Evolutionary conservation across 108 stramenopile species (phyloP).

Genomic region (Poteriospumella lacustris): DNA sequence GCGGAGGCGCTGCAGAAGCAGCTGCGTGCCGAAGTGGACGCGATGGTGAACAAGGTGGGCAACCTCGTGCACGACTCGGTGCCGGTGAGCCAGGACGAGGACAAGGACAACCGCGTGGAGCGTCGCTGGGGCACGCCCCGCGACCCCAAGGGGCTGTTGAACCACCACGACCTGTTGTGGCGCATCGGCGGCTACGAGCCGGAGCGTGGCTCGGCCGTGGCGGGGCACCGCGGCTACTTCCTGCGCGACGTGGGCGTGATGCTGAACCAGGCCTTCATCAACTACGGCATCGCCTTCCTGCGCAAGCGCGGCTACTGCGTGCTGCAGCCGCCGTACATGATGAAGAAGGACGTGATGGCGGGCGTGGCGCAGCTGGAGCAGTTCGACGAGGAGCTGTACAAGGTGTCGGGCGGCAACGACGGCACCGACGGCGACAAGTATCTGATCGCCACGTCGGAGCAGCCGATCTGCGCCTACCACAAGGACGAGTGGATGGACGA

Average conservation of each 20-base stretch:
- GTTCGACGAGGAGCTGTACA: slow-evolving; percentile 99
- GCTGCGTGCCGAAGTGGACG: slow-evolving; percentile 30
- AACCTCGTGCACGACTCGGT: slow-evolving; percentile 91
- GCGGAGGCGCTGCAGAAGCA: slow-evolving; percentile 31
- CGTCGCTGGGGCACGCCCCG: slow-evolving; percentile 14
- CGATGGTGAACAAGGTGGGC: slow-evolving; percentile 75
- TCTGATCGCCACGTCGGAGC: slow-evolving; percentile 97
- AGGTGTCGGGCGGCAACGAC: slow-evolving; percentile 87
- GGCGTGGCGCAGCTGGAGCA: slow-evolving; percentile 97
- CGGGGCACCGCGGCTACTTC: slow-evolving; percentile 97
- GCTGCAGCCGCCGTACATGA: slow-evolving; percentile 96
- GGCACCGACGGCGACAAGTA: slow-evolving; percentile 87
- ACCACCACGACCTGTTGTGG: slow-evolving; percentile 73
- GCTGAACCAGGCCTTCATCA: slow-evolving; percentile 96
- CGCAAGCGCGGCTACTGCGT: slow-evolving; percentile 78
- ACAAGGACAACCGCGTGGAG: slow-evolving; percentile 65
- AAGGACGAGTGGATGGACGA: slow-evolving; percentile 78
- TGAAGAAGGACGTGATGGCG: slow-evolving; percentile 99
- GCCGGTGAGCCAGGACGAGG: slow-evolving; percentile 84
- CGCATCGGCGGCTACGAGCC: slow-evolving; percentile 98
- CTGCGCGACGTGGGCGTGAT: slow-evolving; percentile 89
- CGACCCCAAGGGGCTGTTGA: slow-evolving; percentile 7
- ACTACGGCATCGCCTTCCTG: slow-evolving; percentile 92
- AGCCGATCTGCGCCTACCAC: slow-evolving; percentile 98
- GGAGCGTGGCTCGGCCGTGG: slow-evolving; percentile 77